Conservation (phyloP, 1,284 basidiomycete genomes). For the Rhodotorula sp. region DNA sequence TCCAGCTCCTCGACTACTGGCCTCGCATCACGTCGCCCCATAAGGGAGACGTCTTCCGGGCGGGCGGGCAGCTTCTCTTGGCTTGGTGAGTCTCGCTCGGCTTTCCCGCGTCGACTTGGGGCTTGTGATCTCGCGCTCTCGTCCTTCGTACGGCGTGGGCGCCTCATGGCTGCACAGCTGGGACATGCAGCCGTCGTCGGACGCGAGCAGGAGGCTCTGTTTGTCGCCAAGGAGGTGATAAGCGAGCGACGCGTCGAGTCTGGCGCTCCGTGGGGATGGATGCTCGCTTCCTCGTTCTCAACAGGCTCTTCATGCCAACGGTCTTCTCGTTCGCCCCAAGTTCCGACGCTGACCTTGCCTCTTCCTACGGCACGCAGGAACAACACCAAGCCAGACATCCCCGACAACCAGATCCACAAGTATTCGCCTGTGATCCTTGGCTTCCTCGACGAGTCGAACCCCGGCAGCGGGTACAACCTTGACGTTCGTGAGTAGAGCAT, state of each 20-base stretch:
- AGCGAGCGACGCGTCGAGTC: too few relatives aligned
- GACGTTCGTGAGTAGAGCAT: not conserved
- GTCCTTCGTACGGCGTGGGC: not conserved
- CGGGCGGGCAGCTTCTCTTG: constrained; percentile 6
- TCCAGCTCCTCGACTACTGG: constrained; percentile 17
- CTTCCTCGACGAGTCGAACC: constrained; percentile 7
- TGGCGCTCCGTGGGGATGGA: too few relatives aligned
- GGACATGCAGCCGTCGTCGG: too few relatives aligned
- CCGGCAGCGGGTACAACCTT: constrained; percentile 10
- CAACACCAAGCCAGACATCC: constrained; percentile 22
- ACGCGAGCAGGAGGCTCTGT: too few relatives aligned
- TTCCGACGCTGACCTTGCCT: too few relatives aligned
- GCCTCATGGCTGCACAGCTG: not conserved
- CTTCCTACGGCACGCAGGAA: constrained; percentile 1
- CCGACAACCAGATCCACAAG: constrained; percentile 14
- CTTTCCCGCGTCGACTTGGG: not conserved
- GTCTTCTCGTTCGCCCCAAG: not conserved
- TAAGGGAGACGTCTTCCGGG: not conserved
- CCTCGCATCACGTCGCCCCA: constrained; percentile 1
- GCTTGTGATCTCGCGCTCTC: not conserved
- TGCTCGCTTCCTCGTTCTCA: not conserved
- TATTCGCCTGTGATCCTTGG: constrained; percentile 11
- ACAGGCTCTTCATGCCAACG: not conserved
- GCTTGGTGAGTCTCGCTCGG: constrained; percentile 13
- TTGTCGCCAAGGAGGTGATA: too few relatives aligned